Evolutionary conservation across 2,329 filamentous ascomycete species (phyloP).

Genomic region (Penicillium freii): DNA sequence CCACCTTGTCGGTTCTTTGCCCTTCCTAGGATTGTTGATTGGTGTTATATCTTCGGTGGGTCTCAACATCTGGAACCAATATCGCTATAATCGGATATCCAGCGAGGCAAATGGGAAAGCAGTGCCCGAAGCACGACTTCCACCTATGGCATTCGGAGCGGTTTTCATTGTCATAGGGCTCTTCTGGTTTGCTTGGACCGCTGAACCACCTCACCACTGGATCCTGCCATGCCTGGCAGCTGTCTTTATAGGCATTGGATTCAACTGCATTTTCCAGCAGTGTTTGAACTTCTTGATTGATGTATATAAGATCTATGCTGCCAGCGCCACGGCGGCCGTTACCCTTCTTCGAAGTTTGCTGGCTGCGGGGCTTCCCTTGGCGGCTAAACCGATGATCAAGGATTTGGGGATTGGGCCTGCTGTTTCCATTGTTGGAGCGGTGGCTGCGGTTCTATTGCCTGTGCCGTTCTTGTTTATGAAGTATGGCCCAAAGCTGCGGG

Average conservation of each 20-base stretch:
- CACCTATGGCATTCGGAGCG: constrained; percentile 48
- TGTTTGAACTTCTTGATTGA: constrained; percentile 50
- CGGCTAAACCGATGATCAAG: constrained; percentile 43
- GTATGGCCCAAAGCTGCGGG: constrained; percentile 42
- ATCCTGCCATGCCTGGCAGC: constrained; percentile 13
- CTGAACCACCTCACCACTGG: constrained; percentile 22
- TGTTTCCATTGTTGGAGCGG: constrained; percentile 42
- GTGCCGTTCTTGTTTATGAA: constrained; percentile 49
- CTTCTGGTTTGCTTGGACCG: constrained; percentile 49
- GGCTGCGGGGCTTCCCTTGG: constrained; percentile 39
- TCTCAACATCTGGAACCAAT: constrained; percentile 46
- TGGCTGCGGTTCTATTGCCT: constrained; percentile 41
- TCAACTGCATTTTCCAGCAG: constrained; percentile 49
- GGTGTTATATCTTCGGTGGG: constrained; percentile 43
- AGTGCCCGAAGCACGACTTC: constrained; percentile 44
- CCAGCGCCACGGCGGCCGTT: constrained; percentile 44
- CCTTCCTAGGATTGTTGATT: constrained; percentile 47
- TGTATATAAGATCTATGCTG: constrained; percentile 42
- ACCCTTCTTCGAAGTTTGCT: constrained; percentile 47
- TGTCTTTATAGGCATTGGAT: constrained; percentile 47
- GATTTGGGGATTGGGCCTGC: constrained; percentile 45
- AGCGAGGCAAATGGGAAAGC: constrained; percentile 29
- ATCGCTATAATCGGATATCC: constrained; percentile 37
- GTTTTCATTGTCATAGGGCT: constrained; percentile 44
- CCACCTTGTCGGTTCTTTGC: constrained; percentile 40